Base-by-base conservation (phyloP, 2,329 filamentous ascomycete species). In the Phialophora macrospora region DNA sequence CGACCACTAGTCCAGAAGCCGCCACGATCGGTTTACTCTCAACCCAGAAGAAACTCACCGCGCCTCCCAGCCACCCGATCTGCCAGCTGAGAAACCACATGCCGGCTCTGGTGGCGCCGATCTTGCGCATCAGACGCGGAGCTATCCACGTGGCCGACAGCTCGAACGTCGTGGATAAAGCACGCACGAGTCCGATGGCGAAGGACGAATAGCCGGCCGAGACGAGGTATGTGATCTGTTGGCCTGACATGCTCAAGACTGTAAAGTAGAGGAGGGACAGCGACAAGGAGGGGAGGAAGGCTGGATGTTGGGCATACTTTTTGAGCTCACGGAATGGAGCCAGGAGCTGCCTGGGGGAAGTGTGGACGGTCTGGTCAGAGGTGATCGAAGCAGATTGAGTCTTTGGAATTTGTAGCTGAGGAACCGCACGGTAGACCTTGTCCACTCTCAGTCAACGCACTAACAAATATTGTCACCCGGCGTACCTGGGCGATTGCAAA, bases 51-150 rank as follows among this genome's bases (percentile, higher is more conserved):
- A 80, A 74, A 1, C 73, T 70, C 2, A 82, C 75, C 0, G 80
- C 84, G 0, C 74, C 78, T 1, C 78, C 79, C 4, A 88, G 77
- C 70, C 83, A 87, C 2, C 79, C 63, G n/a, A 89, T 79, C 73
- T 92, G 89, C 85, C 87, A 90, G 62, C 84, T 87, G 9, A 89
- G 73, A 68, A 86, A 87, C 90, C 90, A 93, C 2, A 92, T 80
- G 0, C 90, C 90, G 0, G 84, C 82, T n/a, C 90, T 80, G 7
- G 91, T 79, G 0, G 83, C 78, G 0, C 87, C 86, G 46, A 89
- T 83, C 46, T 75, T 77, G 2, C 75, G 75, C 73, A 86, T 83
- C 4, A 83, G 76, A 17, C 77, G 72, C 0, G 84, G 84, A 0
- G 83, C 84, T 7, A 83, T 74, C 70, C 83, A 79, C 1, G 84